Evolutionary conservation across 257 asterid genomes (phyloP).

Genomic region (Salvia splendens): DNA sequence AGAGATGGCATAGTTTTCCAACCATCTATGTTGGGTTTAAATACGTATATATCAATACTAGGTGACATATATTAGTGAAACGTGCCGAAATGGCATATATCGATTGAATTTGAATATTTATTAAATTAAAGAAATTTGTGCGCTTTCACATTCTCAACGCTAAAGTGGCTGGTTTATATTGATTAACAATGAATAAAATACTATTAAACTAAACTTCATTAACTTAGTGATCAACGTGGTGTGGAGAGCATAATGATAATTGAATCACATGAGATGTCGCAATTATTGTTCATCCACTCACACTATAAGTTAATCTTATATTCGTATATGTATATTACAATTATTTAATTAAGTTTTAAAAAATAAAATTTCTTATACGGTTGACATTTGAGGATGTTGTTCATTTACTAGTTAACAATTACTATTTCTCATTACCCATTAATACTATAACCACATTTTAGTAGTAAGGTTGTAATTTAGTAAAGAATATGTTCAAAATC

Average conservation of each 20-base stretch:
- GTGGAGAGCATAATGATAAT: constrained; percentile 20
- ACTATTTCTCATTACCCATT: not conserved
- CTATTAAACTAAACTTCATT: not conserved
- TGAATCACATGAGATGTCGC: constrained; percentile 40
- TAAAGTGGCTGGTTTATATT: not conserved
- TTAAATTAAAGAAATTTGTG: no score
- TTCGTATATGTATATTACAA: not conserved
- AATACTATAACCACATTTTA: not conserved
- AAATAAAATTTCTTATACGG: constrained; percentile 9
- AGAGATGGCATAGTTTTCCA: no score
- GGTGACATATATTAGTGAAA: no score
- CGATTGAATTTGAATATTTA: no score
- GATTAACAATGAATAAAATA: not conserved
- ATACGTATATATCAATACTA: no score
- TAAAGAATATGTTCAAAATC: no score
- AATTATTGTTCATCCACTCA: constrained; percentile 27
- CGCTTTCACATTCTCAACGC: not conserved
- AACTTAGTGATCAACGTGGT: constrained; percentile 2
- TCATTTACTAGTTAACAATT: not conserved
- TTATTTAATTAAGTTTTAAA: not conserved
- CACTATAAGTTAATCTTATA: constrained; percentile 3
- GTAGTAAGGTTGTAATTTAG: not conserved
- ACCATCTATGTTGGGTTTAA: no score
- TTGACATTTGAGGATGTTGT: constrained; percentile 17
- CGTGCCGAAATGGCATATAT: no score